phyloP scores from a whole-genome alignment of 768 basidiomycete genomes.

The Hemileccinum impolitum region DNA sequence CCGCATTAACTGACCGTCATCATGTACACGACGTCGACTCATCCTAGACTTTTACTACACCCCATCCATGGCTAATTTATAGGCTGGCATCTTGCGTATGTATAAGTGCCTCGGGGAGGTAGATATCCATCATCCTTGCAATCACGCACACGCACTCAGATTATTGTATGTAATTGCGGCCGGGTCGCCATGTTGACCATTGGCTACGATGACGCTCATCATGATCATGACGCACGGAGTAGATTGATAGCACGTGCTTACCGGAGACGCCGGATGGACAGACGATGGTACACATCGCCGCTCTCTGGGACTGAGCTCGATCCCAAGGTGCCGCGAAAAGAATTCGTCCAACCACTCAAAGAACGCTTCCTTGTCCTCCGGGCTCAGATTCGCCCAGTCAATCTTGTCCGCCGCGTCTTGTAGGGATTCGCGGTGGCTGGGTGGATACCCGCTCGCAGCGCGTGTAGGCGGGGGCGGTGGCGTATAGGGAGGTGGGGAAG shows the following conservation, averaged over 20 bases:
- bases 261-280: slow-evolving; percentile 10
- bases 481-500: slow-evolving; percentile 12
- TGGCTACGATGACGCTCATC: slow-evolving; percentile 14
- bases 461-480: slow-evolving; percentile 28
- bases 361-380: slow-evolving; percentile 66
- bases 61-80: slow-evolving; percentile 17
- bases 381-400: slow-evolving; percentile 67
- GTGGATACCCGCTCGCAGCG: slow-evolving; percentile 24
- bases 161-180: slow-evolving; percentile 10
- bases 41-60: slow-evolving; percentile 15
- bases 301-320: slow-evolving; percentile 17
- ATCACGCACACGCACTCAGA: background rate
- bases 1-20: slow-evolving; percentile 13
- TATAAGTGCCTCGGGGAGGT: slow-evolving; percentile 7
- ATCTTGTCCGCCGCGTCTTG: slow-evolving; percentile 31
- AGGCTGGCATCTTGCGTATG: slow-evolving; percentile 11
- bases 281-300: background rate
- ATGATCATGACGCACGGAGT: background rate
- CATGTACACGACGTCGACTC: background rate
- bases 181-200: slow-evolving; percentile 19
- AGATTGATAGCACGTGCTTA: slow-evolving; percentile 9
- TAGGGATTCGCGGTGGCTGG: slow-evolving; percentile 7
- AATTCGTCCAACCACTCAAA: slow-evolving; percentile 83
- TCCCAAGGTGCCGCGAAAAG: slow-evolving; percentile 49
- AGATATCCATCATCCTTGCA: slow-evolving; percentile 3